Evolutionary conservation across 140 eudicot species (phyloP).

Genomic region (Bidens hawaiensis): DNA sequence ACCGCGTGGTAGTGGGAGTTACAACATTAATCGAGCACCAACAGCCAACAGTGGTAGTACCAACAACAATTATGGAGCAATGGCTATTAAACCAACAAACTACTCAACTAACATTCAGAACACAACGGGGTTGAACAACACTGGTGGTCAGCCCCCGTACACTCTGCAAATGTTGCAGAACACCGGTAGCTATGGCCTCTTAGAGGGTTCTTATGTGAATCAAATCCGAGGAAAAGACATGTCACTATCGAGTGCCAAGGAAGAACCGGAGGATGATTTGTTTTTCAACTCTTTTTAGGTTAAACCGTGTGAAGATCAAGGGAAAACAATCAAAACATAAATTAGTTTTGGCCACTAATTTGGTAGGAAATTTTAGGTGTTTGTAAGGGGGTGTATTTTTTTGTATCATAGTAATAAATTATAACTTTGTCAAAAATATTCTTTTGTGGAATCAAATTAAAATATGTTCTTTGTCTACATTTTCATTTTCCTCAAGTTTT

Average conservation of each 20-base stretch:
- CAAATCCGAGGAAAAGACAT: slow-evolving; percentile 34
- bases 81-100: slow-evolving; percentile 49
- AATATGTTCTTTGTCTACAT: not conserved
- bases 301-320: slow-evolving; percentile 1
- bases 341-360: slow-evolving; percentile 17
- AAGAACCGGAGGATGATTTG: slow-evolving; percentile 73
- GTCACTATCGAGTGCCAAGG: slow-evolving; percentile 42
- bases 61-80: slow-evolving; percentile 30
- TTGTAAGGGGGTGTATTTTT: slow-evolving; percentile 12
- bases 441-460: slow-evolving; percentile 13
- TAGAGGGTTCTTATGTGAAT: slow-evolving; percentile 32
- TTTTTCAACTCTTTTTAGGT: slow-evolving; percentile 53
- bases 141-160: slow-evolving; percentile 50
- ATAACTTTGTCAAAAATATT: not conserved
- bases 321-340: slow-evolving; percentile 11
- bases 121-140: slow-evolving; percentile 30
- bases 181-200: slow-evolving; percentile 31
- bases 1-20: slow-evolving; percentile 81
- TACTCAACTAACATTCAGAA: slow-evolving; percentile 31
- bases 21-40: slow-evolving; percentile 47
- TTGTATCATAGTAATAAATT: slow-evolving; percentile 25
- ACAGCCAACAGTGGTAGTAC: too few relatives aligned
- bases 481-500: too few relatives aligned
- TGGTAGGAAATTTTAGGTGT: slow-evolving; percentile 23
- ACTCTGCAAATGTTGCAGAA: slow-evolving; percentile 66